phyloP scores from a whole-genome alignment of 192 early-diverging fungal genomes.

The Gigaspora rosea region DNA sequence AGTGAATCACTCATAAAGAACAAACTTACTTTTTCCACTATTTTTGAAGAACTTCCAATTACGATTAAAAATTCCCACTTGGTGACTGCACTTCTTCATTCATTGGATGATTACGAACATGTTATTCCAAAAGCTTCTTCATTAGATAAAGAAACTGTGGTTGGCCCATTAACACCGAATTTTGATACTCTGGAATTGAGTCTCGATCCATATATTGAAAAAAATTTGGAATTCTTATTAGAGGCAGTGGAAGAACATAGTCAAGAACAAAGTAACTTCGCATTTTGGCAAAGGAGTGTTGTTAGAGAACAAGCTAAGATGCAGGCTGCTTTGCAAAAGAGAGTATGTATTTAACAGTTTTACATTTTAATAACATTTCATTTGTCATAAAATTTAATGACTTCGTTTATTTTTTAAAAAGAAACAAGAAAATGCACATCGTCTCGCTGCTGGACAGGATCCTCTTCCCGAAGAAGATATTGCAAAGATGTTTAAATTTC shows the following conservation, averaged over 20 bases:
- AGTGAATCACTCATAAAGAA: constrained; percentile 74
- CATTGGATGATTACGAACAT: constrained; percentile 63
- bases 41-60: constrained; percentile 91
- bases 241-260: constrained; percentile 88
- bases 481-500: constrained; percentile 65
- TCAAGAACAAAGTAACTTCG: constrained; percentile 89
- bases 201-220: constrained; percentile 83
- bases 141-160: constrained; percentile 45
- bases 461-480: constrained; percentile 83
- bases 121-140: constrained; percentile 54
- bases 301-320: constrained; percentile 85
- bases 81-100: constrained; percentile 73
- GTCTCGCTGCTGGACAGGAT: constrained; percentile 63
- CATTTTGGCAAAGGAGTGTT: constrained; percentile 92
- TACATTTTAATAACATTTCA: constrained; percentile 25
- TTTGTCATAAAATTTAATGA: constrained; percentile 2
- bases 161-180: constrained; percentile 55
- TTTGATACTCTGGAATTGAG: constrained; percentile 78
- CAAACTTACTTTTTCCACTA: constrained; percentile 79
- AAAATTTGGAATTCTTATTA: constrained; percentile 79
- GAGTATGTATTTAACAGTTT: constrained; percentile 42
- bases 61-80: constrained; percentile 83
- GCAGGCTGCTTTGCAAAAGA: constrained; percentile 58
- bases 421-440: constrained; percentile 74
- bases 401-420: constrained; percentile 41